These are phyloP conservation scores for Endothia cerciana DNA, from an alignment of 2,329 filamentous ascomycete genomes.

Conservation along the genomic window DNA sequence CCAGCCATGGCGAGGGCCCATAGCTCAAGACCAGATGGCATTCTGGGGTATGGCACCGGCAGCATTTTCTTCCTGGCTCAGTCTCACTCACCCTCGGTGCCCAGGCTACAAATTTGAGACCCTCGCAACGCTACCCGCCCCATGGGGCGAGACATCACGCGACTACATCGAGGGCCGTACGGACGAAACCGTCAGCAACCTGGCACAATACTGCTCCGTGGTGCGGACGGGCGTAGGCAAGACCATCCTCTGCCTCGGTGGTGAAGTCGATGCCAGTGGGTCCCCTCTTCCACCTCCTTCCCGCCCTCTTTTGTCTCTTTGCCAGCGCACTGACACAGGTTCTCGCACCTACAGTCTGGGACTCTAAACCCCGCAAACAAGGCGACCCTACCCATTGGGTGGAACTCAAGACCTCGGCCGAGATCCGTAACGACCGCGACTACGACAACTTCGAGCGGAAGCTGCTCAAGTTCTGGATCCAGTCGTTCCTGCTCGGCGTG, in stretches of 20 bases:
- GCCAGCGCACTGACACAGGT: conserved; percentile 7
- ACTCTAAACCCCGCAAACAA: conserved; percentile 70
- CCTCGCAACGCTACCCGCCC: conserved; percentile 72
- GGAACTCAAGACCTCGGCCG: conserved; percentile 88
- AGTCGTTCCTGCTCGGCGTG: conserved; percentile 91
- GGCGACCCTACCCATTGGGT: conserved; percentile 84
- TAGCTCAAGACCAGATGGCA: conserved; percentile 79
- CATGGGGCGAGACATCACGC: conserved; percentile 74
- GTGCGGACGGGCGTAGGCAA: conserved; percentile 86
- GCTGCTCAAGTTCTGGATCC: conserved; percentile 94
- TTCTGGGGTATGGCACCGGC: conserved; percentile 77
- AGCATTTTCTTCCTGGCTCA: background rate
- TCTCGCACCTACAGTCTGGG: conserved; percentile 66
- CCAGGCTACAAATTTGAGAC: conserved; percentile 96
- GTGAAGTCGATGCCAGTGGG: conserved; percentile 88
- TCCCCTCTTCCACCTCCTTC: conserved; percentile 16
- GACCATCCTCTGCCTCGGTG: conserved; percentile 76
- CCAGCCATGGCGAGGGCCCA: conserved; percentile 44
- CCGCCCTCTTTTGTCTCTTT: conserved; percentile 12
- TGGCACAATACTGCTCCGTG: conserved; percentile 93
- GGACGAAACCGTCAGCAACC: conserved; percentile 76
- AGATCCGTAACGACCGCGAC: conserved; percentile 70
- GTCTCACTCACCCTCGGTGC: background rate
- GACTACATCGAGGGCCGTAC: conserved; percentile 80
- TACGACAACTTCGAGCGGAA: conserved; percentile 83